Evolutionary conservation across 208 protist genomes (phyloP).

Genomic region (Trypanosoma mega): DNA sequence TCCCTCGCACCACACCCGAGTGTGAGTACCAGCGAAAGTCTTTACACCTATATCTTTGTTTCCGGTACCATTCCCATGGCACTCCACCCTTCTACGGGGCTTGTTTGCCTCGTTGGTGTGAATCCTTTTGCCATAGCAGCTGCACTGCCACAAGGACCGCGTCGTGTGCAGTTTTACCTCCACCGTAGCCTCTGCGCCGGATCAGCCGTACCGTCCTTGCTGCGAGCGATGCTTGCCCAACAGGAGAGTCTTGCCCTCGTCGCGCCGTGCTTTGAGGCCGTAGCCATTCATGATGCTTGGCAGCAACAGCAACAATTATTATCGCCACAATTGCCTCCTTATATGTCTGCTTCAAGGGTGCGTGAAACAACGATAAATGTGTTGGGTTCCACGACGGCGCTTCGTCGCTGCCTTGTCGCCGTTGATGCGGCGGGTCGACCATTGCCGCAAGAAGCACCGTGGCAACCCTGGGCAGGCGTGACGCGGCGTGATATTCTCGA

Average conservation of each 20-base stretch:
- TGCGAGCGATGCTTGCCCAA: constrained; percentile 23
- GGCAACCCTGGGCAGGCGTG: constrained; percentile 5
- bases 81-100: constrained; percentile 14
- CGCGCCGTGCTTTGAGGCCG: constrained; percentile 8
- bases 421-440: not conserved
- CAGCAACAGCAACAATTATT: constrained; percentile 5
- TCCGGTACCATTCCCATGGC: constrained; percentile 25
- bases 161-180: constrained; percentile 31
- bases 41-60: constrained; percentile 18
- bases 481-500: not conserved
- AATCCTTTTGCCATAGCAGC: constrained; percentile 39
- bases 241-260: constrained; percentile 16
- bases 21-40: too few species aligned
- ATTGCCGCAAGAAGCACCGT: constrained; percentile 1
- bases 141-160: constrained; percentile 7
- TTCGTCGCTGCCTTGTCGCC: not conserved
- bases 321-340: not conserved
- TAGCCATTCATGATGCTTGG: constrained; percentile 16
- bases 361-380: not conserved
- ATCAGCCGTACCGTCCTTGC: constrained; percentile 24
- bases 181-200: constrained; percentile 31
- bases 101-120: constrained; percentile 20
- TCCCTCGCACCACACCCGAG: too few species aligned
- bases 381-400: constrained; percentile 3
- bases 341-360: not conserved